Base-by-base conservation (phyloP, 2,329 filamentous ascomycete species). In the Lizonia empirigonia region DNA sequence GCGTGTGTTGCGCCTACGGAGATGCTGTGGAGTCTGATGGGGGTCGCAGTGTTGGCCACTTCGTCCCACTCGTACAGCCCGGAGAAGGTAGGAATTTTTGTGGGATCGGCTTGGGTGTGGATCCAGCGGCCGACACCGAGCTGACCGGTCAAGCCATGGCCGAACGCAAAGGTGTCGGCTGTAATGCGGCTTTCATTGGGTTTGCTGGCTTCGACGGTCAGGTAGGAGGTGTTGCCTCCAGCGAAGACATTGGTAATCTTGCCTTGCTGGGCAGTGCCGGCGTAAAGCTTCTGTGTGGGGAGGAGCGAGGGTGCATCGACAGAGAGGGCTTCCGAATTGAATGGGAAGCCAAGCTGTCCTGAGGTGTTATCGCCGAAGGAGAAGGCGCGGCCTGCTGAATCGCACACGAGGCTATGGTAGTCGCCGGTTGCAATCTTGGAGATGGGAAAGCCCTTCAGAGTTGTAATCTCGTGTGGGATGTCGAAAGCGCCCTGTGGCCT, bases 51-150 rank as follows among this genome's bases (percentile, higher is more conserved):
- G 57, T 88, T 84, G 0, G 77, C 80, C 13, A 74, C 77, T 68
- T 99, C 94, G 73, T 96, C 88, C 74, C 88, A 99, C 73, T 97
- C 94, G 65, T 84, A 90, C 1, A 97, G 81, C 0, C 88, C 88
- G 15, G 90, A 95, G 4, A 99, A 82, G 0, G 85, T 77, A 64
- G 93, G 94, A 60, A 97, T 84, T 72, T 94, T 96, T 50, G 83
- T 83, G 0, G 91, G 92, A 0, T 80, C 83, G 26, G 83, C 77
- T 60, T 96, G 92, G 0, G 93, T 80, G 72, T 97, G 94, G 20
- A 90, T 91, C 91, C 92, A 97, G 61, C 85, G 86, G 41, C 91
- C 91, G 38, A 86, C 96, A 42, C 91, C 94, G 0, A 97, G 82
- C 34, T 82, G 85, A 35, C 94, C 94, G 58, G 83, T 86, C 36